Evolutionary conservation across 73 alveolate species (phyloP).

Genomic region (Paramecium octaurelia): DNA sequence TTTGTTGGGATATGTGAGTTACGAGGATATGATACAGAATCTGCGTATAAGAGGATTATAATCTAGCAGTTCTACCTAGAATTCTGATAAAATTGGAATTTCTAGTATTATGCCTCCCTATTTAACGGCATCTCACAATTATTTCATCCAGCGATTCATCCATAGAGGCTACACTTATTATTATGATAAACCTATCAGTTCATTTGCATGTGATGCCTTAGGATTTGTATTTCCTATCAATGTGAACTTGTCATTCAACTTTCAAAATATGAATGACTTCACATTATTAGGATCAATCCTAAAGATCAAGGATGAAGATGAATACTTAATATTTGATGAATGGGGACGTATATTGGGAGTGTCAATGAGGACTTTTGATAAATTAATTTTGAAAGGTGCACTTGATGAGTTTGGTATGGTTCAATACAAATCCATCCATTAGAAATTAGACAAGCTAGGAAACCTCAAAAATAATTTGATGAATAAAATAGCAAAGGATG

Average conservation of each 20-base stretch:
- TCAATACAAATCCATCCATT: neutral
- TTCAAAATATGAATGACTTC: constrained; percentile 14
- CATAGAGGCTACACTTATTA: neutral
- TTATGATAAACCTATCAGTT: constrained; percentile 9
- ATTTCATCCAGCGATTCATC: neutral
- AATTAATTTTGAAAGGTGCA: constrained; percentile 1
- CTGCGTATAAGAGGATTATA: neutral
- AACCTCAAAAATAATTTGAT: neutral
- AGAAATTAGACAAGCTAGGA: neutral
- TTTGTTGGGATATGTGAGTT: neutral
- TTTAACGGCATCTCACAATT: constrained; percentile 38
- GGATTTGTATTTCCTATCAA: constrained; percentile 45
- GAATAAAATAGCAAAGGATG: constrained; percentile 33
- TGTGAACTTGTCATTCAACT: constrained; percentile 10
- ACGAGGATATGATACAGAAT: constrained; percentile 6
- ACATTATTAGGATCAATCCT: neutral
- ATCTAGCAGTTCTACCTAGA: neutral
- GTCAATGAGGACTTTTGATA: neutral
- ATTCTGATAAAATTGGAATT: neutral
- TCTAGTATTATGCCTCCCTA: constrained; percentile 41
- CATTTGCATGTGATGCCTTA: neutral
- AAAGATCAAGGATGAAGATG: constrained; percentile 8
- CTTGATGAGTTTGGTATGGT: constrained; percentile 27
- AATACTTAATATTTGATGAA: constrained; percentile 35
- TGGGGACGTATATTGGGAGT: constrained; percentile 49